Percentiles rank a stretch among this genome's conserved stretches.
Conservation (phyloP, 2,329 filamentous ascomycete genomes). For the Westerdykella aurantiaca region DNA sequence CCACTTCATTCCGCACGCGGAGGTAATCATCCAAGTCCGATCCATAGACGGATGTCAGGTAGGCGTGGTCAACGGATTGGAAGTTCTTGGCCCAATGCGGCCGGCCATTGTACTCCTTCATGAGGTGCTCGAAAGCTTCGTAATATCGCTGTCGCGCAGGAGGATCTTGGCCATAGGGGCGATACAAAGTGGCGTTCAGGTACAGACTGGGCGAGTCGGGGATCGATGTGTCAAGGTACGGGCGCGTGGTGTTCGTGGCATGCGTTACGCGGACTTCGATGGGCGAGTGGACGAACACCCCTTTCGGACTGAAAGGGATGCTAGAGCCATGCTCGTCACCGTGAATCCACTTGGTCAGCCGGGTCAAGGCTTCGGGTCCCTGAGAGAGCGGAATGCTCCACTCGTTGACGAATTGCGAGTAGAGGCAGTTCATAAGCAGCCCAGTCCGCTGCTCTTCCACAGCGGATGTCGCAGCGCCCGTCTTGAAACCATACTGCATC, state of each 20-base stretch:
- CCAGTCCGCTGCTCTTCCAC: slow-evolving; percentile 75
- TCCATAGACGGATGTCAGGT: slow-evolving; percentile 65
- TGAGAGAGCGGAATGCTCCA: slow-evolving; percentile 86
- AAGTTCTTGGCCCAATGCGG: slow-evolving; percentile 97
- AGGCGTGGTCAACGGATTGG: slow-evolving; percentile 49
- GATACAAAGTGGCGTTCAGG: slow-evolving; percentile 84
- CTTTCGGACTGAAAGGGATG: slow-evolving; percentile 76
- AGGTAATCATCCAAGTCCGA: slow-evolving; percentile 62
- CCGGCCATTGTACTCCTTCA: slow-evolving; percentile 74
- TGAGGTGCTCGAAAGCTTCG: slow-evolving; percentile 83
- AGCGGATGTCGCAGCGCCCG: slow-evolving; percentile 62
- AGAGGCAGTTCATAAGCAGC: slow-evolving; percentile 92
- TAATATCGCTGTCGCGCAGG: slow-evolving; percentile 75
- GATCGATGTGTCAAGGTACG: slow-evolving; percentile 68
- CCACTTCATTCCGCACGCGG: slow-evolving; percentile 61
- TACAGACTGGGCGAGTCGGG: slow-evolving; percentile 70
- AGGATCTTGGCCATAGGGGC: slow-evolving; percentile 72
- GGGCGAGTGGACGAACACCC: slow-evolving; percentile 80
- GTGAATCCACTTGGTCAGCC: slow-evolving; percentile 82
- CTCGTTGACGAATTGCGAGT: slow-evolving; percentile 97
- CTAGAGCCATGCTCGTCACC: slow-evolving; percentile 62
- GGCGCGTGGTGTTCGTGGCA: slow-evolving; percentile 53
- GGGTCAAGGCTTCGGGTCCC: slow-evolving; percentile 78
- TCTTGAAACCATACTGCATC: slow-evolving; percentile 89
- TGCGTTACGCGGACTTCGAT: slow-evolving; percentile 85